Evolutionary conservation across 352 stramenopile genomes (phyloP), one percentile per base, ranked within the genome.

Genomic region (Globisporangium heterothallicum): DNA sequence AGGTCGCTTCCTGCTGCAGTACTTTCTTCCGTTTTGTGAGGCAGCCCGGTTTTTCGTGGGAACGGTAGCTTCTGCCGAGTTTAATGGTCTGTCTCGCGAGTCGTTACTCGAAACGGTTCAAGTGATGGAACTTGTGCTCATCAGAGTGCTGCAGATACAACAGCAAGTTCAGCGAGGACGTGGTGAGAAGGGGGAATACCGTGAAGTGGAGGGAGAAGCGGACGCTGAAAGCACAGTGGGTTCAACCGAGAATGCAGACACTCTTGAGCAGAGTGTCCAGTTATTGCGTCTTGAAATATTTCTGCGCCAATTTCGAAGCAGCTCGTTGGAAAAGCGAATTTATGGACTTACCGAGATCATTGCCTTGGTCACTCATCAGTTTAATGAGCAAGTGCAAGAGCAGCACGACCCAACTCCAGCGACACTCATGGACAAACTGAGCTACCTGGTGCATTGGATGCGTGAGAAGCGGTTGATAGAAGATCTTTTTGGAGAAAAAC

Each of bases 271-370:
- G 7, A 59, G 53, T 18, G 63, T 88, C 6, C 63, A 78, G 26
- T 46, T 81, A 14, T 51, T 88, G 18, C 64, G 63, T 22, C 49
- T 86, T n/a, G 71, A 88, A 42, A 63, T 87, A 13, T 70, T 73
- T 13, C 42, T 70, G 16, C 64, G 71, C 3, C 82, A 77, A 24
- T 80, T 92, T 49, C 63, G 49, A 13, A 69, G 66, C 22, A 61
- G n/a, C 22, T 82, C 76, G 5, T 51, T 92, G 19, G 81, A 90
- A 46, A 88, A 87, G 36, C 70, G 78, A 1, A 86, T 92, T 29
- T 76, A 85, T 34, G 78, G 78, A 1, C 63, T 92, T 14, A 70
- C 76, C 2, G 81, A 92, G 41, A 77, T 90, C 27, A 68, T 81
- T 4, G 58, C 70, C 5, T 45, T 74, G 7, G 53, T 80, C 7